Evolutionary conservation across 139 green algal species (phyloP), one percentile per base, ranked within the genome.

Genomic region (Yamagishiella unicocca): DNA sequence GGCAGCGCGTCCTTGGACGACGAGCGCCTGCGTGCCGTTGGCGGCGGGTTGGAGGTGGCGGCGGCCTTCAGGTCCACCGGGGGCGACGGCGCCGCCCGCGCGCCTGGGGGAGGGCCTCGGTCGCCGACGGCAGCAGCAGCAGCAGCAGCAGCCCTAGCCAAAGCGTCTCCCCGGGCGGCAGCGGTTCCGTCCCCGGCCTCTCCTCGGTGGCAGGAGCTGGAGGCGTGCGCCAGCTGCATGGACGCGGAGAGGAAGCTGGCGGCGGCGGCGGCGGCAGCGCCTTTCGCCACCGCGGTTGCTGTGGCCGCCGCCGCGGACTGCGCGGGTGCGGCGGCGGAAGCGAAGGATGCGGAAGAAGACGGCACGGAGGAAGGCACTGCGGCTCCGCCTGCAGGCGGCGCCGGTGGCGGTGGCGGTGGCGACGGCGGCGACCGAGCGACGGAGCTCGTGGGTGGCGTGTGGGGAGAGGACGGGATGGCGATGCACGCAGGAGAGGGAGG

Each of bases 1-100:
- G 77, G 77, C 37, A 84, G 27, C 27, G 77, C 77, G 1, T 84
- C 77, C 4, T 25, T 84, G 54, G 38, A 84, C 1, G 55, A 84
- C 29, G 58, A 84, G 58, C 27, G 43, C 27, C 40, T 73, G 25
- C 53, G 74, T 4, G 29, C 21, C 74, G 74, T 50, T 33, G 74
- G 74, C 45, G 74, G 74, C 31, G 46, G 22, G n/a, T 31, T 82
- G n/a, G n/a, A 53, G 31, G 46, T 82, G 50, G 75, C 75, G 33
- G 50, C 53, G 53, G 53, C 53, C 2, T 2, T 67, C 9, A n/a
- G 58, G 14, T 14, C 19, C 58, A 6, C 58, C 14, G 19, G 58
- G 58, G 12, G 12, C 50, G 50, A 58, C 58, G 19, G 58, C 58
- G 31, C 7, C 31, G 10, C 10, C 1, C 5, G 7, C 6, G 22